These are phyloP conservation scores for Aspergillus cavernicola DNA, from an alignment of 495 filamentous ascomycete species.

Conservation along the genomic window DNA sequence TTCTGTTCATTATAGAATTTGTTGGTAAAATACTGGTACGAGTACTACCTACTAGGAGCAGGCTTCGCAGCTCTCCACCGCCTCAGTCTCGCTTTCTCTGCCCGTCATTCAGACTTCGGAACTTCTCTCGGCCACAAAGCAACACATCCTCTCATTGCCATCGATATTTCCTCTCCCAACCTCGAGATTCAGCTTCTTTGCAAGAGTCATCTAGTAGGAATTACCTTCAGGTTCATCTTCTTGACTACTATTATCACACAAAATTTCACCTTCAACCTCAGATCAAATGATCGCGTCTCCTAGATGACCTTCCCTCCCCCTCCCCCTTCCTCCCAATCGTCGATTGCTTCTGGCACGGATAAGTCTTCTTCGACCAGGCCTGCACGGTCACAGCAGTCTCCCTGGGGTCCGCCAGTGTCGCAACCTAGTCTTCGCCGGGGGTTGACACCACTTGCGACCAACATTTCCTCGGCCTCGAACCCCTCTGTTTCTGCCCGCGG, in stretches of 20 bases:
- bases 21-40: no score
- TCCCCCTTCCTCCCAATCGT: conserved; percentile 59
- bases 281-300: conserved; percentile 59
- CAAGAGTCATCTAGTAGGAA: conserved; percentile 4
- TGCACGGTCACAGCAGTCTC: conserved; percentile 54
- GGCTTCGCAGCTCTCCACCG: no score
- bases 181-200: conserved; percentile 11
- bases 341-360: conserved; percentile 57
- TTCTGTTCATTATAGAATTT: no score
- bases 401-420: conserved; percentile 57
- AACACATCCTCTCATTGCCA: conserved; percentile 24
- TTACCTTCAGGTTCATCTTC: conserved; percentile 2
- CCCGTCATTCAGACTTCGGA: conserved; percentile 20
- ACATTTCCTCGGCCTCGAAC: conserved; percentile 41
- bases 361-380: conserved; percentile 53
- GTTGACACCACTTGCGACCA: conserved; percentile 61
- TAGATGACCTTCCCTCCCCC: conserved; percentile 64
- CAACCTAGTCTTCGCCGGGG: conserved; percentile 57
- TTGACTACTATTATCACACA: conserved; percentile 26
- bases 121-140: conserved; percentile 29
- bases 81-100: conserved; percentile 24
- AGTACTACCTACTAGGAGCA: no score
- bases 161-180: conserved; percentile 14
- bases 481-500: conserved; percentile 46
- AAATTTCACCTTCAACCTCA: conserved; percentile 42